Evolutionary conservation across 225 moss, liverwort and hornwort species (phyloP), one percentile per base, ranked within the genome.

Genomic region (Climacium dendroides): DNA sequence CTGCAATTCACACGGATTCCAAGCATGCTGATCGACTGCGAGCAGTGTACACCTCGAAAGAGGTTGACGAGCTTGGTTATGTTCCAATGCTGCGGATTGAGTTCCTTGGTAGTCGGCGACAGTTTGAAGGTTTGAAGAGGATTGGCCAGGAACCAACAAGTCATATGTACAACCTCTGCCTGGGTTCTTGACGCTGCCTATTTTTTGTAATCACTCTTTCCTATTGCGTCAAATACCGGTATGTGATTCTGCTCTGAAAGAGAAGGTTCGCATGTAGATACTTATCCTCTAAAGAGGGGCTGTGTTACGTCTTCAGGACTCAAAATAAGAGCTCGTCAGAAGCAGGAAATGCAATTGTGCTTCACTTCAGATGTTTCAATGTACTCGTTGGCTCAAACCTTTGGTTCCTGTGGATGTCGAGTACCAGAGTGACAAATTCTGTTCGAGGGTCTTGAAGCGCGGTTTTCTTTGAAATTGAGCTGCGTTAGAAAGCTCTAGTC

Each of bases 1-100:
- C 92, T 87, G 94, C 93, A 45, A 82, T 94, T 75, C 93, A 94
- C 77, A 94, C 94, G 81, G 94, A 94, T 87, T 94, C 94, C 50
- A 94, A 94, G 90, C 92, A 93, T 58, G 94, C 94, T 53, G 94
- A 94, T 86, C 91, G 91, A 71, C 89, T 94, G 76, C 90, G 94
- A 80, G 81, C 89, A 28, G 83, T 91, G 25, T 94, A 91, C 86
- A 90, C 91, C 53, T 93, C 94, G 37, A 89, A 91, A 86, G 93
- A 92, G 87, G 90, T 91, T 37, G 93, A 92, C 19, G 89, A 93
- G 59, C 87, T 91, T 70, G 92, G 92, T 83, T 89, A 86, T 39
- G 92, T 92, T 10, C 89, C 92, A 47, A 90, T 93, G 78, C 71
- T 84, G 78, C 93, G 94, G 82, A 59, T 86, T 61, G 93, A 94